Base-by-base conservation (phyloP, 768 basidiomycete species). In the Pleurotus giganteus region DNA sequence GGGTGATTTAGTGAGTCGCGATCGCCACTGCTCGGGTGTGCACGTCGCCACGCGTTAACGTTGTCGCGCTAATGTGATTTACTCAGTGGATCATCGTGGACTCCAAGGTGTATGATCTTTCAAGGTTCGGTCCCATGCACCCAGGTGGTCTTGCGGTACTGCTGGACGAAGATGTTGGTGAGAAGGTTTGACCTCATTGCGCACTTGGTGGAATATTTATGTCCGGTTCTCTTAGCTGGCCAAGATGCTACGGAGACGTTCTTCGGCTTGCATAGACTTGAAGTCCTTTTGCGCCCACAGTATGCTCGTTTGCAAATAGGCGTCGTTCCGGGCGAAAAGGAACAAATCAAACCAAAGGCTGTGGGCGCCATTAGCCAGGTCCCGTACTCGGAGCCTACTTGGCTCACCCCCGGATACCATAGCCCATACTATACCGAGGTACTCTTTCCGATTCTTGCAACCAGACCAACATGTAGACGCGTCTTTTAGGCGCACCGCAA, bases 61-160 rank as follows among this genome's bases (percentile, higher is more conserved):
- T 21, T 37, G 3, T 12, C n/a, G 8, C 5, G 19, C 52, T 53
- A 50, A 50, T 34, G 47, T 53, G 39, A 44, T 44, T 8, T 24
- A 12, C 24, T 12, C 26, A 53, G 52, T 53, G 52, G 52, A 32
- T 53, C 55, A 42, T 60, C 32, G 53, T 56, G 31, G 86, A 89
- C 63, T 74, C 79, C 47, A 85, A 84, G 65, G 88, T 89, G 24
- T 89, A 81, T 61, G 84, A 91, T 64, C 74, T 92, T 21, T 80
- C 83, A 47, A 81, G 81, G 61, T 91, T 93, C 69, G 78, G 75
- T 55, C 74, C 73, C 45, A 73, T 91, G 53, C 90, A 93, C 60
- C 90, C 88, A 0, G 91, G 91, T 50, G 91, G 91, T 11, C 61
- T 74, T 0, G 74, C 76, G 2, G 88, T 88, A n/a, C 75, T 92